phyloP scores from a whole-genome alignment of 169 alveolate species.

The Plasmodium inui region DNA sequence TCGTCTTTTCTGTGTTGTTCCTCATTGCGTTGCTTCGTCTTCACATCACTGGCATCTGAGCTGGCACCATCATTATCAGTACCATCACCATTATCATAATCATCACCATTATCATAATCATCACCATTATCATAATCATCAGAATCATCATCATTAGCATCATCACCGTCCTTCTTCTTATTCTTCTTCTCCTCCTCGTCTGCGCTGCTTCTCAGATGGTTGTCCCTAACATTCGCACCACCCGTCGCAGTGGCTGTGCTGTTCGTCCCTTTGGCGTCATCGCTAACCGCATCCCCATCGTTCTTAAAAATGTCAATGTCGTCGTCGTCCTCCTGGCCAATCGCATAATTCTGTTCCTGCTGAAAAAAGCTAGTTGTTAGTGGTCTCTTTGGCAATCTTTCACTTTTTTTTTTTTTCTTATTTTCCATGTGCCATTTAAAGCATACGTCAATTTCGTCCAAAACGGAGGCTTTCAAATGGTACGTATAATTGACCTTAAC shows the following conservation, averaged over 20 bases:
- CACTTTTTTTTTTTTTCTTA: constrained; percentile 53
- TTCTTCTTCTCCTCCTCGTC: neutral
- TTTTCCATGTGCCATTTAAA: constrained; percentile 75
- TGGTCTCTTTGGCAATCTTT: constrained; percentile 66
- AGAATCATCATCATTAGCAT: neutral
- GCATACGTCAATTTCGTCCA: constrained; percentile 46
- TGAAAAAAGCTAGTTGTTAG: constrained; percentile 20
- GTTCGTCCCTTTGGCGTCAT: neutral
- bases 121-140: neutral
- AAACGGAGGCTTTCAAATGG: constrained; percentile 8
- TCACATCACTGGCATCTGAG: neutral
- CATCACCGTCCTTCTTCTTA: neutral
- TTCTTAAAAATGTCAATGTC: constrained; percentile 61
- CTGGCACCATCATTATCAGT: neutral
- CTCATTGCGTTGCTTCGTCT: neutral
- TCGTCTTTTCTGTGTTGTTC: neutral
- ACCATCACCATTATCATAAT: neutral
- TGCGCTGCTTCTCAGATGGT: neutral
- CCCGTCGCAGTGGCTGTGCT: neutral
- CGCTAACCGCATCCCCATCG: constrained; percentile 3
- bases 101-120: neutral
- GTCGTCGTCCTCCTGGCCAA: constrained; percentile 5
- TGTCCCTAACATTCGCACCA: neutral
- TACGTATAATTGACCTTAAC: constrained; percentile 3
- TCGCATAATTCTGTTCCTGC: neutral